phyloP scores from a whole-genome alignment of 495 filamentous ascomycete genomes.

The Glarea lozoyensis region DNA sequence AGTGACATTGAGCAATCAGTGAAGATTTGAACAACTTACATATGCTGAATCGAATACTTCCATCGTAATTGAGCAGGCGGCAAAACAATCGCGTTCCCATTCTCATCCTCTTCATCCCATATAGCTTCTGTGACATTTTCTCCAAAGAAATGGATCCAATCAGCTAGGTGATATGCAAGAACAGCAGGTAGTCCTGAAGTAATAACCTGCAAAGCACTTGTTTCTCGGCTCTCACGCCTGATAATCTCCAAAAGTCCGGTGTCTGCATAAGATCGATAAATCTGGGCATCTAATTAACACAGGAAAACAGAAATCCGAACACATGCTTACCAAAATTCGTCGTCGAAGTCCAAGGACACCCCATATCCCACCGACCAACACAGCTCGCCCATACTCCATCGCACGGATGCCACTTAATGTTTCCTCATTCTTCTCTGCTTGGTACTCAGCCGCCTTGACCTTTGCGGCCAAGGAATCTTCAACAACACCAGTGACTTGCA shows the following conservation, averaged over 20 bases:
- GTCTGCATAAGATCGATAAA: conserved; percentile 37
- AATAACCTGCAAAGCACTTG: conserved; percentile 21
- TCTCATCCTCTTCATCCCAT: conserved; percentile 9
- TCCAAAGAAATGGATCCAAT: conserved; percentile 14
- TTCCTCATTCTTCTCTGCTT: conserved; percentile 12
- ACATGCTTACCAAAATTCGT: conserved; percentile 39
- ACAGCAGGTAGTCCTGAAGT: conserved; percentile 16
- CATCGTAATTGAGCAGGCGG: no score
- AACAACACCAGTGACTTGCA: conserved; percentile 40
- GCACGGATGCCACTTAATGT: conserved; percentile 28
- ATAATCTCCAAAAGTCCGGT: conserved; percentile 30
- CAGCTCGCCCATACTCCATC: conserved; percentile 26
- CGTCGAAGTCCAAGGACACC: conserved; percentile 42
- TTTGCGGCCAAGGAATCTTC: conserved; percentile 15
- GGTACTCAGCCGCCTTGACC: neutral
- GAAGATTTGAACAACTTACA: neutral
- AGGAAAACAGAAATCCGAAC: neutral
- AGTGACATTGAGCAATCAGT: neutral
- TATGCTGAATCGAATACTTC: neutral
- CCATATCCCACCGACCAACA: conserved; percentile 38
- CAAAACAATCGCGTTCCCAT: no score
- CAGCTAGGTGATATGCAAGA: conserved; percentile 15
- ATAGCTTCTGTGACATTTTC: conserved; percentile 9
- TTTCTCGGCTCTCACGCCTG: conserved; percentile 16
- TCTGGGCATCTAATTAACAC: conserved; percentile 17